Evolutionary conservation across 2,329 filamentous ascomycete genomes (phyloP).

Genomic region (Aureobasidium musti): DNA sequence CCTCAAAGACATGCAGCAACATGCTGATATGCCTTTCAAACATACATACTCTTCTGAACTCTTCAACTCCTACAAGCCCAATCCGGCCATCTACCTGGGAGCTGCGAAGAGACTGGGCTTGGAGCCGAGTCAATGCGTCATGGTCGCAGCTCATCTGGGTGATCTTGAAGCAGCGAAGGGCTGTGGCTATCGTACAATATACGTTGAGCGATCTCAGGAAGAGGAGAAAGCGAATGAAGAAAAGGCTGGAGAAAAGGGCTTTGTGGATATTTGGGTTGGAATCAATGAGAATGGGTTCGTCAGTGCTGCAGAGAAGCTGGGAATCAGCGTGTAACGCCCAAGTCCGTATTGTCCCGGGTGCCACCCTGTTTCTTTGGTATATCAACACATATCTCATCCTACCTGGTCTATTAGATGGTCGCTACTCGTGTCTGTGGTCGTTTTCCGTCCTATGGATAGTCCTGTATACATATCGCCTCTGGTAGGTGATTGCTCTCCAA

Average conservation of each 20-base stretch:
- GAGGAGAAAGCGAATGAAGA: constrained; percentile 61
- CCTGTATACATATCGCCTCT: fast-evolving
- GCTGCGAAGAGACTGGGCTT: constrained; percentile 62
- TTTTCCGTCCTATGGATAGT: too few relatives aligned
- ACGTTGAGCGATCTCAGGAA: constrained; percentile 68
- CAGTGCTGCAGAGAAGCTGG: constrained; percentile 46
- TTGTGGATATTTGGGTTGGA: constrained; percentile 66
- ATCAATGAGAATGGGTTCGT: constrained; percentile 55
- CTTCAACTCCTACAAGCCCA: constrained; percentile 75
- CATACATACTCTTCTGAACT: constrained; percentile 66
- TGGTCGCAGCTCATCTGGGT: constrained; percentile 74
- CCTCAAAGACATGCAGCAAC: constrained; percentile 63
- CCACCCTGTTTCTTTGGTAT: not conserved
- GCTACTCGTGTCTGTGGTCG: not conserved
- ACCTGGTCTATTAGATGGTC: not conserved
- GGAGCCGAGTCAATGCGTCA: constrained; percentile 63
- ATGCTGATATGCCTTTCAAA: constrained; percentile 63
- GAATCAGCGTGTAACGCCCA: constrained; percentile 29
- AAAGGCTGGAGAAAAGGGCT: constrained; percentile 56
- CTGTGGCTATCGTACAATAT: constrained; percentile 69
- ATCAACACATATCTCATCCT: not conserved
- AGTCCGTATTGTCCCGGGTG: not conserved
- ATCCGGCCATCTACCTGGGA: constrained; percentile 66
- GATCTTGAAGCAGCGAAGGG: constrained; percentile 68
- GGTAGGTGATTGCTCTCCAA: too few relatives aligned